Base-by-base conservation (phyloP, 2,329 filamentous ascomycete species). In the Westerdykella ornata region DNA sequence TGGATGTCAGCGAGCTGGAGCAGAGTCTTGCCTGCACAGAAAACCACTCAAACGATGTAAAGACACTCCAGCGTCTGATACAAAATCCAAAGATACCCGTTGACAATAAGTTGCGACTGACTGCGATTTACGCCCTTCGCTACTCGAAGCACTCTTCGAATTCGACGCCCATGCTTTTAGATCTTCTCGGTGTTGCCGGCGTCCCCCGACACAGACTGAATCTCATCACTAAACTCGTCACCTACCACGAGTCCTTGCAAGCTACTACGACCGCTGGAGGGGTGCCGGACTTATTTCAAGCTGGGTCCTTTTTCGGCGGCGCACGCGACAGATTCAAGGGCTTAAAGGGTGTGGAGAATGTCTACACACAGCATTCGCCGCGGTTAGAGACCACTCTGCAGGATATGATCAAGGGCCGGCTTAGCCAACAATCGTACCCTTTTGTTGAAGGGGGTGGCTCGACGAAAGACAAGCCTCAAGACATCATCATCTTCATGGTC, bases 1-100 rank as follows among this genome's bases (percentile, higher is more conserved):
- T 98, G n/a, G 92, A 98, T 65, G 88, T 97, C 43, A 95, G 88
- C 66, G 92, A 98, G 70, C 75, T 97, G 35, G 92, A 98, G 68
- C 92, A 98, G 66, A 96, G 89, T 60, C 72, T 98, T 41, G 92
- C 90, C 36, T 98, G 94, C 68, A 96, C 92, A 61, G 94, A 98
- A 60, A 96, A 94, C 53, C 92, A 98, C 65, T 80, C 81, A 16
- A 78, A 80, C 43, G 94, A 98, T 66, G 71, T 98, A n/a, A 95
- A 89, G 82, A 86, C 80, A 18, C 74, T 98, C 12, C 94, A 98
- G 73, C 78, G 78, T 47, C 75, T 97, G 28, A 89, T 98, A 18
- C 85, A 88, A 59, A 81, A 84, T 18, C 82, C 87, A 1, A 73
- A 77, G 13, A 84, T 97, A 3, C 81, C 85, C 0, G 65, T 82